A percentile compares a stretch with the other conserved stretches of the same genome.
Conservation (phyloP, 805 yeast species). For the Cyberlindnera maritima region DNA sequence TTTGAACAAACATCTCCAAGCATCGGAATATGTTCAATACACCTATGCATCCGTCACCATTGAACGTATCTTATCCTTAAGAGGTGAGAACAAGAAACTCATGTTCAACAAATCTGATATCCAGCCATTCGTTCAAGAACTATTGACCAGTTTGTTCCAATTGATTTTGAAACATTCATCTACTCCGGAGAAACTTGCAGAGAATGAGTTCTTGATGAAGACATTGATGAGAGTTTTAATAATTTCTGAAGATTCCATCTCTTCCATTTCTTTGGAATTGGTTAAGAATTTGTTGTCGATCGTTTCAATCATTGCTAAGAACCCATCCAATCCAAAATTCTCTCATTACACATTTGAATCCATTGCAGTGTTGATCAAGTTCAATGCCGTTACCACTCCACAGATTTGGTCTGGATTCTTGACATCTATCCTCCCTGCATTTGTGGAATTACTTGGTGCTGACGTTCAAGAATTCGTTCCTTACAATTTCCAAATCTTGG, state of each 20-base stretch:
- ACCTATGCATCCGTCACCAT: conserved; percentile 93
- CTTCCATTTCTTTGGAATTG: conserved; percentile 41
- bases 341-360: conserved; percentile 90
- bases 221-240: conserved; percentile 79
- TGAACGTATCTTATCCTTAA: conserved; percentile 80
- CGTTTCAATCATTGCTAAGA: conserved; percentile 67
- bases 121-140: conserved; percentile 54
- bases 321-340: conserved; percentile 95
- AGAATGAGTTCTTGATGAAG: conserved; percentile 90
- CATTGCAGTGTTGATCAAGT: conserved; percentile 71
- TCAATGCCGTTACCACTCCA: conserved; percentile 29
- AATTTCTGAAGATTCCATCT: conserved; percentile 66
- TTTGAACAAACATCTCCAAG: conserved; percentile 64
- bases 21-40: conserved; percentile 74
- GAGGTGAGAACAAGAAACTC: conserved; percentile 51
- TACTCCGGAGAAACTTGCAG: conserved; percentile 89
- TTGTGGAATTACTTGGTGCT: conserved; percentile 64
- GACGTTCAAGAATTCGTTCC: conserved; percentile 96
- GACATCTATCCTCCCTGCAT: conserved; percentile 58
- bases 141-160: conserved; percentile 64
- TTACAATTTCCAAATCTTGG: conserved; percentile 85
- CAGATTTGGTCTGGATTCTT: conserved; percentile 34
- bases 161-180: conserved; percentile 57
- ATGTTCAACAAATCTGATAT: conserved; percentile 76
- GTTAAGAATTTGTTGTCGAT: conserved; percentile 69